A percentile compares a stretch with the other conserved stretches of the same genome.
Evolutionary conservation across 352 stramenopile genomes (phyloP).

Genomic region (Phytophthora syringae): DNA sequence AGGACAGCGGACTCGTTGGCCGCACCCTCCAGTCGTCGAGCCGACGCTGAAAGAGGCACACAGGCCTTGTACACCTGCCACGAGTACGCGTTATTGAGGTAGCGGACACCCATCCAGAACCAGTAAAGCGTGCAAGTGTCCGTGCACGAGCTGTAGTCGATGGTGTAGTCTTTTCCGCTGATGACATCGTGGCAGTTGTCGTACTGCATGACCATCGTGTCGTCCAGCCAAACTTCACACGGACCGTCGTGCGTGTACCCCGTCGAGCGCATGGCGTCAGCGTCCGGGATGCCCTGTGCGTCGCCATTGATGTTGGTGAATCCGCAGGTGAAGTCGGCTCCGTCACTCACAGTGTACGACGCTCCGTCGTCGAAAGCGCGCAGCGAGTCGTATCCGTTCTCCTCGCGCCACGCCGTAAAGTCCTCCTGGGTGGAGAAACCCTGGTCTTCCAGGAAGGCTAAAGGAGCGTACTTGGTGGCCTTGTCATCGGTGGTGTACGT

Average conservation of each 20-base stretch:
- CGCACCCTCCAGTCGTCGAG: conserved; percentile 22
- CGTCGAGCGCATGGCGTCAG: conserved; percentile 40
- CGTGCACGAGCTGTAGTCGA: conserved; percentile 50
- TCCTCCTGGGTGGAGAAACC: conserved; percentile 48
- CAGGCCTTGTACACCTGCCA: conserved; percentile 72
- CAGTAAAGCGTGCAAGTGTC: conserved; percentile 45
- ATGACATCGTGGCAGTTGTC: conserved; percentile 45
- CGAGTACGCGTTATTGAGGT: conserved; percentile 55
- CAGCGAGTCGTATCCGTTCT: conserved; percentile 49
- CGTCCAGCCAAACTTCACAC: conserved; percentile 58
- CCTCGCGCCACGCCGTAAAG: conserved; percentile 44
- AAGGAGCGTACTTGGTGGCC: conserved; percentile 45
- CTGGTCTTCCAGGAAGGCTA: conserved; percentile 59
- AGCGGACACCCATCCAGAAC: conserved; percentile 53
- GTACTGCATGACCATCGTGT: conserved; percentile 41
- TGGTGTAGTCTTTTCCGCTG: conserved; percentile 41
- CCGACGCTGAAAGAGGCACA: conserved; percentile 30
- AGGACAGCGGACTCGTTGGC: conserved; percentile 31
- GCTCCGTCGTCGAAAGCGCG: conserved; percentile 49
- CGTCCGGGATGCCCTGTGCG: conserved; percentile 42
- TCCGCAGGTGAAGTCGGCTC: conserved; percentile 43
- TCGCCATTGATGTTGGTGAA: conserved; percentile 35
- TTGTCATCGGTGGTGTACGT: conserved; percentile 46
- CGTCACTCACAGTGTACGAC: conserved; percentile 42
- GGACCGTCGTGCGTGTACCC: conserved; percentile 66